Percentiles rank a stretch among this genome's conserved stretches.
These are phyloP conservation scores for Globisporangium iwayamae DNA, from an alignment of 352 stramenopile species.

Conservation along the genomic window DNA sequence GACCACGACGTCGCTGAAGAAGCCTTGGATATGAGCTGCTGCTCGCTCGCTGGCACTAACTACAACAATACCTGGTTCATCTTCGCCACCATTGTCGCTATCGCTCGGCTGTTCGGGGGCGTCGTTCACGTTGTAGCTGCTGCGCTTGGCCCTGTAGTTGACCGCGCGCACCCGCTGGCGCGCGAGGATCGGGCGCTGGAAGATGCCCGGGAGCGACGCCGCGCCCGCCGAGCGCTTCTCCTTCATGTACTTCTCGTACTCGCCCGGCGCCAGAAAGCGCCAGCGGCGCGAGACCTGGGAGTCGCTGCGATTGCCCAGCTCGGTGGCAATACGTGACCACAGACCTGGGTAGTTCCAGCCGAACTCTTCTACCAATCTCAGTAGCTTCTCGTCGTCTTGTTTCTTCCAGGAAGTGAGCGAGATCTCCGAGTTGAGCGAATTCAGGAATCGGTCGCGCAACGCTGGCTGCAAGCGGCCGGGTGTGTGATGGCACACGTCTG, in stretches of 20 bases:
- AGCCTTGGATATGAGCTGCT: background rate
- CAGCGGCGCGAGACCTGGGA: constrained; percentile 45
- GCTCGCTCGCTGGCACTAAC: background rate
- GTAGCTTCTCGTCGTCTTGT: constrained; percentile 45
- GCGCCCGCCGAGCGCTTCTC: constrained; percentile 17
- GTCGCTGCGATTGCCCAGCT: constrained; percentile 48
- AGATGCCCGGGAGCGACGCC: constrained; percentile 38
- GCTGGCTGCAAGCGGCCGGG: constrained; percentile 45
- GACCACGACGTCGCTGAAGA: background rate
- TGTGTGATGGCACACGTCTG: constrained; percentile 61
- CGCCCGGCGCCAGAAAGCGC: constrained; percentile 33
- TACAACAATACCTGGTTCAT: background rate
- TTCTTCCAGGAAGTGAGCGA: constrained; percentile 56
- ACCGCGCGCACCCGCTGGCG: constrained; percentile 14
- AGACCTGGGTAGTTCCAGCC: constrained; percentile 33
- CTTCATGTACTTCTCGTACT: constrained; percentile 26
- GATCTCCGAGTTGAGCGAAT: constrained; percentile 64
- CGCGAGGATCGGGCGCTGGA: constrained; percentile 37
- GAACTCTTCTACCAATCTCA: constrained; percentile 31
- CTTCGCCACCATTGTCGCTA: constrained; percentile 16
- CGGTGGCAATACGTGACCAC: constrained; percentile 39
- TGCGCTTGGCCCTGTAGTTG: constrained; percentile 27
- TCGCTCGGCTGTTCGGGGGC: background rate
- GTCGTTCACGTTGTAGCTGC: constrained; percentile 33
- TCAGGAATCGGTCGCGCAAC: constrained; percentile 62